Evolutionary conservation across 805 yeast genomes (phyloP).

Genomic region (Suhomyces faveliae): DNA sequence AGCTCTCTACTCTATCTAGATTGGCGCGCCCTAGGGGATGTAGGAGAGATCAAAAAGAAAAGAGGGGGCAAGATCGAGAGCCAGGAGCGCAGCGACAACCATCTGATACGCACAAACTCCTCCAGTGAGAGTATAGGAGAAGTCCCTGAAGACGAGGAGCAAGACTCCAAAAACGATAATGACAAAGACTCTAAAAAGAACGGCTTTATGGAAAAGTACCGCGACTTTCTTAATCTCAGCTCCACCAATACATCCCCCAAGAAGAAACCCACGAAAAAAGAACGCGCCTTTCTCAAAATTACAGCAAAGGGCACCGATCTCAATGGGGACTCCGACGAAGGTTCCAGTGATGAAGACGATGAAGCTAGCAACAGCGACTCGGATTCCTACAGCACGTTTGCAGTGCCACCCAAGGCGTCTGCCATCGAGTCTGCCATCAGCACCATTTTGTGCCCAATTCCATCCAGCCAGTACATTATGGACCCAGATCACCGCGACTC

Average conservation of each 20-base stretch:
- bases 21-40: constrained; percentile 43
- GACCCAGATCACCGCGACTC: constrained; percentile 34
- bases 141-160: constrained; percentile 3
- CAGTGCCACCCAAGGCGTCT: constrained; percentile 47
- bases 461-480: constrained; percentile 30
- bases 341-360: constrained; percentile 8
- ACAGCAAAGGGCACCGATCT: constrained; percentile 18
- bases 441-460: constrained; percentile 40
- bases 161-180: background rate
- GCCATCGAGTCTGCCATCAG: constrained; percentile 43
- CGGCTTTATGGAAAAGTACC: background rate
- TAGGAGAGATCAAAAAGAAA: constrained; percentile 23
- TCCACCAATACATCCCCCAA: background rate
- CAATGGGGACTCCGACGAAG: constrained; percentile 3
- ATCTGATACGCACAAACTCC: constrained; percentile 33
- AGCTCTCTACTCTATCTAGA: constrained; percentile 42
- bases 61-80: constrained; percentile 1
- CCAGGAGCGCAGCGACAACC: constrained; percentile 18
- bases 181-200: background rate
- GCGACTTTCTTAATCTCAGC: background rate
- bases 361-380: background rate
- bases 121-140: constrained; percentile 5
- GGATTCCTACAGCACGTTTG: constrained; percentile 15
- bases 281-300: constrained; percentile 19
- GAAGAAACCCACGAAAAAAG: constrained; percentile 10